Percentiles rank a stretch among this genome's conserved stretches.
phyloP scores from a whole-genome alignment of 2,329 filamentous ascomycete genomes.

The Gyromitra esculenta region DNA sequence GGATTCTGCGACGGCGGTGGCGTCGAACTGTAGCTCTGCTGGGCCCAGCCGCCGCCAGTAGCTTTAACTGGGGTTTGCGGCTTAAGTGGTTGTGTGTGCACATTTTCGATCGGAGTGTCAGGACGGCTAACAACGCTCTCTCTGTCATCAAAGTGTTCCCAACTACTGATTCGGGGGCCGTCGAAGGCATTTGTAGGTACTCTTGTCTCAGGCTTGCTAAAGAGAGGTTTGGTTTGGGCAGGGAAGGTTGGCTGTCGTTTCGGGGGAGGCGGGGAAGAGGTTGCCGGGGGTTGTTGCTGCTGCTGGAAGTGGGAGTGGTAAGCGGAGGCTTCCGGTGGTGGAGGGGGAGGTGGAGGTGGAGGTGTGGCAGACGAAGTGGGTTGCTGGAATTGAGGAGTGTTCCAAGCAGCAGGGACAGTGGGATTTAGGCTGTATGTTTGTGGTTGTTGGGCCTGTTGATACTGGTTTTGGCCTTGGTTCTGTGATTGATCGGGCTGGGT shows the following conservation, averaged over 20 bases:
- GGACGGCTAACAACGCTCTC: constrained; percentile 30
- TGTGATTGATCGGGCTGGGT: constrained; percentile 20
- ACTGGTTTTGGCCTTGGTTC: constrained; percentile 32
- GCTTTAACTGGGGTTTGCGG: constrained; percentile 6
- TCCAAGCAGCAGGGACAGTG: neutral
- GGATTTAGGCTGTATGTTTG: constrained; percentile 12
- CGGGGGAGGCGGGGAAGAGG: constrained; percentile 39
- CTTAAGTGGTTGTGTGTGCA: constrained; percentile 4
- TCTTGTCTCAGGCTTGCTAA: too few species aligned
- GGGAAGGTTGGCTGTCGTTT: constrained; percentile 15
- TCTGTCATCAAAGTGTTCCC: constrained; percentile 37
- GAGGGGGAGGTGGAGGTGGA: constrained; percentile 22
- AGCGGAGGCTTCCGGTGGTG: constrained; percentile 13
- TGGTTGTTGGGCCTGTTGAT: constrained; percentile 44
- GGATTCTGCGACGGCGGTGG: constrained; percentile 23
- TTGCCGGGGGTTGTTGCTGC: constrained; percentile 27
- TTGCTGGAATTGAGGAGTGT: constrained; percentile 22
- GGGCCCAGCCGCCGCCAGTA: neutral
- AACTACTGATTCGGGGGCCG: neutral
- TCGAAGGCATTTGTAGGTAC: neutral
- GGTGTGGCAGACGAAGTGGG: neutral
- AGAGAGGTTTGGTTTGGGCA: neutral
- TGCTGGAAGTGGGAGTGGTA: constrained; percentile 46
- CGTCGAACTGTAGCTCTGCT: constrained; percentile 10
- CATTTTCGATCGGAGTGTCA: constrained; percentile 17